Base-by-base conservation (phyloP, 352 stramenopile genomes). In the Thraustochytrium sp. region DNA sequence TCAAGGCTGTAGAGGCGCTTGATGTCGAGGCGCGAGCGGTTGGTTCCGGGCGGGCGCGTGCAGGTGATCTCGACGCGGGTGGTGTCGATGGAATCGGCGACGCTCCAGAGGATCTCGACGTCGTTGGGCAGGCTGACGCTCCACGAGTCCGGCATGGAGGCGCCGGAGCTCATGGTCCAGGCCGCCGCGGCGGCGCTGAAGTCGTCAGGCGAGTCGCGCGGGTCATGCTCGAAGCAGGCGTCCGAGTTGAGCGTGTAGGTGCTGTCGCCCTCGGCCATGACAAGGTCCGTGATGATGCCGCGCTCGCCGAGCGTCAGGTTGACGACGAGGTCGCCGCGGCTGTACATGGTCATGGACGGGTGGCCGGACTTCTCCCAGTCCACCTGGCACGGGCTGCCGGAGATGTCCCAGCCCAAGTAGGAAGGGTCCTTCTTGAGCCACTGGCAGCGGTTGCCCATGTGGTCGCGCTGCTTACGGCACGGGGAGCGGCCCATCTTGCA, bases 321-420 rank as follows among this genome's bases (percentile, higher is more conserved):
- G 31, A 61, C 42, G 34, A 29, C 18, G 31, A 80, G 26, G 53
- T 36, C 9, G 53, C 44, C 2, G 23, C 8, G 34, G 13, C 9
- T 5, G 49, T 80, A 80, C 68, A 80, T 80, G 23, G 23, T 44
- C 68, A 80, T 80, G 5, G 31, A 44, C 5, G 68, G 44, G 44
- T 80, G 13, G n/a, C 68, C 68, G 40, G 68, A 80, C 48, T 46
- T 64, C 76, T 61, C 68, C 68, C 68, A 80, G 53, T 80, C 49
- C 0, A 53, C 68, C 53, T 80, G 68, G 68, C 75, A 84, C 11
- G 75, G 75, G 34, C 34, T 68, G 34, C 75, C 75, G 29, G 29
- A 23, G 1, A 59, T 48, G 23, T 44, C 31, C 74, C 74, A 82
- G 40, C 51, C 49, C 9, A 54, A 13, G 11, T 34, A 75, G 0